A percentile compares a stretch with the other conserved stretches of the same genome.
Conservation (phyloP, 345 rosid genomes). For the Lenwebbia sp. region DNA sequence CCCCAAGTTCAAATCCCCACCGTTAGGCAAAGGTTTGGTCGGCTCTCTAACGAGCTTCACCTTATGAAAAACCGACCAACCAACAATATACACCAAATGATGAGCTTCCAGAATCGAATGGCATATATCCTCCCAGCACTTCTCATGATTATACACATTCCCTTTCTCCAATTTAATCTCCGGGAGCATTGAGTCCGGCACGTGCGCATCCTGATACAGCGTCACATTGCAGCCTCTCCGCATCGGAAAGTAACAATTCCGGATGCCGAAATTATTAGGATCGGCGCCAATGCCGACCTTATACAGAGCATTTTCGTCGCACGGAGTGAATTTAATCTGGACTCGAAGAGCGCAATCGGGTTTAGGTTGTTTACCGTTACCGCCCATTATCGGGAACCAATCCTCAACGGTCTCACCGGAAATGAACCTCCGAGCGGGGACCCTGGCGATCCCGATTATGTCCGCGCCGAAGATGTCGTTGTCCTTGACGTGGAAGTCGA, state of each 20-base stretch:
- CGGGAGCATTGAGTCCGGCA: slow-evolving; percentile 30
- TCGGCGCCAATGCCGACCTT: slow-evolving; percentile 28
- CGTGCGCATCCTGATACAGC: slow-evolving; percentile 81
- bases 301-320: slow-evolving; percentile 32
- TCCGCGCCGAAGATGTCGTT: slow-evolving; percentile 81
- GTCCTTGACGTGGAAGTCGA: slow-evolving; percentile 75
- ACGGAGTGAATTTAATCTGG: slow-evolving; percentile 43
- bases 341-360: slow-evolving; percentile 48
- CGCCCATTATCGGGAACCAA: slow-evolving; percentile 56
- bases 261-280: slow-evolving; percentile 21
- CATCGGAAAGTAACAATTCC: slow-evolving; percentile 57
- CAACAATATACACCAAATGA: slow-evolving; percentile 63
- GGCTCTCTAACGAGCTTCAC: slow-evolving; percentile 68
- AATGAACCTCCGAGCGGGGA: slow-evolving; percentile 21
- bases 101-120: slow-evolving; percentile 81
- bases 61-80: slow-evolving; percentile 81
- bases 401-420: slow-evolving; percentile 38
- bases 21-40: slow-evolving; percentile 41
- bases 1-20: slow-evolving; percentile 57
- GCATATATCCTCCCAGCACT: slow-evolving; percentile 92
- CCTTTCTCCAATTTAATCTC: slow-evolving; percentile 56
- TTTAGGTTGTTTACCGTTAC: slow-evolving; percentile 55
- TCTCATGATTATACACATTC: slow-evolving; percentile 23
- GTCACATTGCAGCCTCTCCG: slow-evolving; percentile 54
- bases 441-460: slow-evolving; percentile 44